Evolutionary conservation across 2,329 filamentous ascomycete genomes (phyloP).

Genomic region (Rutstroemia sp.): DNA sequence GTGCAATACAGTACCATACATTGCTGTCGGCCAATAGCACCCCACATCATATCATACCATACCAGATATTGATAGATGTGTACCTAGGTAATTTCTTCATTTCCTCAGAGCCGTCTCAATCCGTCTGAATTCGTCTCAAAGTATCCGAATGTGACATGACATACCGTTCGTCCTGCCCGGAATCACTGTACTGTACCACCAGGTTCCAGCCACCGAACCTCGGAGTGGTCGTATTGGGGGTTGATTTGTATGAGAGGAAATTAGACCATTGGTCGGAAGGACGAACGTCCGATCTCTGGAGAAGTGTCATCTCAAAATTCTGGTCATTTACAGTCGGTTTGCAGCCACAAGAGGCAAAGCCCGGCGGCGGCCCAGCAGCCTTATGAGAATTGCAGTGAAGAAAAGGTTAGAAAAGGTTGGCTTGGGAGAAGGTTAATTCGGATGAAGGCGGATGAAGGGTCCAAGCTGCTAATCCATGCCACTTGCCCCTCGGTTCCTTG

Average conservation of each 20-base stretch:
- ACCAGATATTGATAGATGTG: no score
- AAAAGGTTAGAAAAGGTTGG: neutral
- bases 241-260: conserved; percentile 12
- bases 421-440: neutral
- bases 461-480: no score
- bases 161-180: neutral
- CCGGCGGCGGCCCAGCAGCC: neutral
- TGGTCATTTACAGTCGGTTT: neutral
- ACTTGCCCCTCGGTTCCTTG: no score
- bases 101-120: neutral
- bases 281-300: conserved; percentile 12
- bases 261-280: conserved; percentile 19
- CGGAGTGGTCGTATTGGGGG: no score
- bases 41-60: no score
- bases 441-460: neutral
- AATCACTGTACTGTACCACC: neutral
- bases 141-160: neutral
- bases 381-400: neutral
- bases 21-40: no score
- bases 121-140: conserved; percentile 10
- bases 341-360: neutral
- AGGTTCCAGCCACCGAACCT: no score
- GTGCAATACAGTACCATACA: no score
- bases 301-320: neutral
- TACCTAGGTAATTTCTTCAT: no score